Conservation (phyloP, 1,284 basidiomycete genomes). For the Butyriboletus appendiculatus region DNA sequence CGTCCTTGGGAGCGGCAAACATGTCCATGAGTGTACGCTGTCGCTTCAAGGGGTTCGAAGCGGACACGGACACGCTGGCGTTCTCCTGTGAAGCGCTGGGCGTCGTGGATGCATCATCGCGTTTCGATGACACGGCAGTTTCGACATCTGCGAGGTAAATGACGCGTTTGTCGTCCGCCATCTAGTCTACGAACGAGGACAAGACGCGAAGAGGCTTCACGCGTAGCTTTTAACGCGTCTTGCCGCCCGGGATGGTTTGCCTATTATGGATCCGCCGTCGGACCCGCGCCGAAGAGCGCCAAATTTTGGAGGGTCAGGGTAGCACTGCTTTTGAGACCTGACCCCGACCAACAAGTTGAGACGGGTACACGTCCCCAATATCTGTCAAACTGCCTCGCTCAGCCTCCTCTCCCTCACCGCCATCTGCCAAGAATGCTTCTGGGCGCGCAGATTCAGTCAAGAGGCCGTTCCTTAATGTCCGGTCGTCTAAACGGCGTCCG, state of each 20-base stretch:
- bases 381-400: conserved; percentile 70
- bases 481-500: conserved; percentile 41
- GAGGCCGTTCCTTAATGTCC: conserved; percentile 40
- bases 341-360: conserved; percentile 1
- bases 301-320: too few relatives aligned
- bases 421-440: conserved; percentile 45
- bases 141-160: conserved; percentile 64
- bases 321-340: conserved; percentile 7
- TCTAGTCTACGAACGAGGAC: conserved; percentile 22
- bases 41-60: conserved; percentile 49
- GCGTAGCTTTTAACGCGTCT: conserved; percentile 5
- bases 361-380: conserved; percentile 8
- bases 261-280: conserved; percentile 19
- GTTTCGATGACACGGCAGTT: conserved; percentile 8
- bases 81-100: conserved; percentile 22
- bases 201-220: conserved; percentile 9
- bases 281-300: not conserved
- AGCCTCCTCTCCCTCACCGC: conserved; percentile 74
- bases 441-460: conserved; percentile 45
- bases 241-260: not conserved
- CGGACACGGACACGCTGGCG: conserved; percentile 12
- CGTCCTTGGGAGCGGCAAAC: conserved; percentile 45
- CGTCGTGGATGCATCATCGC: conserved; percentile 14
- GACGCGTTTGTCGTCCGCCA: conserved; percentile 39
- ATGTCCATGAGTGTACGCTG: conserved; percentile 68